Percentiles rank a stretch among this genome's conserved stretches.
These are phyloP conservation scores for Backusella australiensis DNA, from an alignment of 192 early-diverging fungal genomes.

Conservation along the genomic window DNA sequence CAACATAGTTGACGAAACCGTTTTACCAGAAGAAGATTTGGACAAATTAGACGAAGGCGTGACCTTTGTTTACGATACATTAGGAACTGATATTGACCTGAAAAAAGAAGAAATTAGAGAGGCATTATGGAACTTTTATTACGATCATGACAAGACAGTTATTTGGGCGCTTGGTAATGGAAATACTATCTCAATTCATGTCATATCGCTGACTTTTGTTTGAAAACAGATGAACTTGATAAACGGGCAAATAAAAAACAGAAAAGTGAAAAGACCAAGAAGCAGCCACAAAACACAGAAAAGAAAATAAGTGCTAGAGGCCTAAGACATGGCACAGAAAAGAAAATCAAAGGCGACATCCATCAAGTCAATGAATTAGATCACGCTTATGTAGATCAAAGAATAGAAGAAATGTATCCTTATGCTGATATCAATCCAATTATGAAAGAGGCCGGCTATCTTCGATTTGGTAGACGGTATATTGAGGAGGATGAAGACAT, in stretches of 20 bases:
- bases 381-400: neutral
- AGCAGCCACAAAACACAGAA: neutral
- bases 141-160: conserved; percentile 65
- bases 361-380: neutral
- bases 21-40: conserved; percentile 29
- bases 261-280: conserved; percentile 7
- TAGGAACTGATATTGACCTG: conserved; percentile 57
- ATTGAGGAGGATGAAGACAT: conserved; percentile 68
- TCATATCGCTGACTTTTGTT: neutral
- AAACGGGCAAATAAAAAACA: conserved; percentile 7
- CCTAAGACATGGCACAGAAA: neutral
- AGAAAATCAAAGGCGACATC: neutral
- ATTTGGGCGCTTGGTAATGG: conserved; percentile 69
- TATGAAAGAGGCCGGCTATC: neutral
- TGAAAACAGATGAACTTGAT: neutral
- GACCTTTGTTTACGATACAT: conserved; percentile 52
- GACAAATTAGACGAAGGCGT: conserved; percentile 53
- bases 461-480: neutral
- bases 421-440: neutral
- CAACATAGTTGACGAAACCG: conserved; percentile 14
- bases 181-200: neutral
- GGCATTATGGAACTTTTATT: conserved; percentile 72
- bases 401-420: neutral
- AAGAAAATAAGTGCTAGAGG: neutral
- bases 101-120: conserved; percentile 65